Conservation (phyloP, 2,329 filamentous ascomycete genomes). For the Cytospora piceicola region DNA sequence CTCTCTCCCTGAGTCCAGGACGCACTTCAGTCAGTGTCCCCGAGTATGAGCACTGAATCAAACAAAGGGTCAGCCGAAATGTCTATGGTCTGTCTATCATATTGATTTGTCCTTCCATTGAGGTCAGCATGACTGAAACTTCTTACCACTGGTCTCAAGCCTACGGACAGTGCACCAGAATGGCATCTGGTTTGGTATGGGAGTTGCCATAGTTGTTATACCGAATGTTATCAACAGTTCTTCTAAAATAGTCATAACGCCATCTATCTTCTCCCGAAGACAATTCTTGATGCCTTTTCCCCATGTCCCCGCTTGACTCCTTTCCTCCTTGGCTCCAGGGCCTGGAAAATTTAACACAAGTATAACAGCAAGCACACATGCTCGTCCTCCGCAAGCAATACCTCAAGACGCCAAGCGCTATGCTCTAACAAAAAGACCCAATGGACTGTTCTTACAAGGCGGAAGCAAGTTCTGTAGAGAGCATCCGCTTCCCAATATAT, state of each 20-base stretch:
- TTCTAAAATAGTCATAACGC: background rate
- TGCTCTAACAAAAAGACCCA: slow-evolving; percentile 9
- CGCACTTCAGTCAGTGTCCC: background rate
- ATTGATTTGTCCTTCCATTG: background rate
- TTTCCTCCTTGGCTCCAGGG: too few relatives aligned
- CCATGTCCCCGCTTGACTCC: background rate
- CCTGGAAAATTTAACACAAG: background rate
- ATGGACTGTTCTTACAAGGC: background rate
- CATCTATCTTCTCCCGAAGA: background rate
- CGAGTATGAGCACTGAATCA: too few relatives aligned
- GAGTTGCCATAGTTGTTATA: background rate
- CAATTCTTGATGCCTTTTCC: background rate
- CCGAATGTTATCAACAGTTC: background rate
- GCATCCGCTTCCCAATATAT: background rate
- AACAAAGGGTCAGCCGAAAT: too few relatives aligned
- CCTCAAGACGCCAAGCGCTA: slow-evolving; percentile 25
- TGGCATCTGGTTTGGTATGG: background rate
- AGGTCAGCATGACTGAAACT: background rate
- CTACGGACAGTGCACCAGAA: background rate
- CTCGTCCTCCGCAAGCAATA: slow-evolving; percentile 13
- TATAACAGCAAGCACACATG: background rate
- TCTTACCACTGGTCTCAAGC: background rate
- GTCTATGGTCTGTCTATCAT: too few relatives aligned
- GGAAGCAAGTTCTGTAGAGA: background rate
- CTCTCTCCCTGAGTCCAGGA: background rate